Base-by-base conservation (phyloP, 139 green algal genomes). In the Tetraselmis striata region DNA sequence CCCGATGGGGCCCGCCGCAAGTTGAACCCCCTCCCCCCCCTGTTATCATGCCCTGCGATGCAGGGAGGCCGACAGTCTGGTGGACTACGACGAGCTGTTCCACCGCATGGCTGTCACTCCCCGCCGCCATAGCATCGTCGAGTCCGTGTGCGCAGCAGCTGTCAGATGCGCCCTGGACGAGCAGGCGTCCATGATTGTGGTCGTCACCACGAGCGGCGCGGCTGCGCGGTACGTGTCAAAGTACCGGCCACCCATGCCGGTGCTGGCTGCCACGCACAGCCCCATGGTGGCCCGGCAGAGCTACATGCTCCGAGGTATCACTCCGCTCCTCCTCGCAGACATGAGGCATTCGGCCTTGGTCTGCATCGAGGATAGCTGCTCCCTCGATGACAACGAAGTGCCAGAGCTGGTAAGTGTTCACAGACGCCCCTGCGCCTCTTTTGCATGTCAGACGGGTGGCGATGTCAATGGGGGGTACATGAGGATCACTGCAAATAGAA, bases 11-110 rank as follows among this genome's bases (percentile, higher is more conserved):
- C n/a, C n/a, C n/a, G n/a, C n/a, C n/a, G n/a, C n/a, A n/a, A n/a
- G n/a, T n/a, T n/a, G n/a, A n/a, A n/a, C n/a, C n/a, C n/a, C n/a
- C n/a, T n/a, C n/a, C n/a, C n/a, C n/a, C n/a, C n/a, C n/a, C n/a
- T n/a, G n/a, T n/a, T n/a, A n/a, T n/a, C n/a, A 67, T 18, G 45
- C 18, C 11, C 18, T 67, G 5, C 11, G 5, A 31, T 77, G 74
- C 74, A 28, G 74, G 2, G 74, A 77, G 74, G 74, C 74, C 25
- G 74, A 77, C n/a, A 77, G 23, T 29, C 74, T 77, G 26, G n/a
- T 77, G 5, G 25, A 77, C 74, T 77, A 77, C 74, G 74, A 18
- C 26, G 74, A 77, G 74, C 2, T 77, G 74, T 77, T 77, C 25
- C 74, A 77, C 74, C 74, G 74, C 25, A 77, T 31, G 2, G 74